phyloP scores from a whole-genome alignment of 305 asterid species.

The Nicotiana rustica region DNA sequence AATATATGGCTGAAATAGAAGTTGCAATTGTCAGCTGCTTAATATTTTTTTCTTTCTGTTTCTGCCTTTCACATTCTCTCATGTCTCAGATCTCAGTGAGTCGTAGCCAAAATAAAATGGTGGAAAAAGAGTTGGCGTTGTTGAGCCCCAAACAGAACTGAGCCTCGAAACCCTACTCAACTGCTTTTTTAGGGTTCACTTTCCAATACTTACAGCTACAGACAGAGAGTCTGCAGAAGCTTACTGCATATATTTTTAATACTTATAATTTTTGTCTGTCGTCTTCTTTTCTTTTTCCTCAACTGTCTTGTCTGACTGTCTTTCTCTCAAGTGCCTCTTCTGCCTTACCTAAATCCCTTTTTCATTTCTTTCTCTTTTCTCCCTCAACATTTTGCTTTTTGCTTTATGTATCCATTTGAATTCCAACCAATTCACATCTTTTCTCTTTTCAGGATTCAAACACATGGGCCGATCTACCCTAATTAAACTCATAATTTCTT shows the following conservation, averaged over 20 bases:
- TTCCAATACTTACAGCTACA: conserved; percentile 54
- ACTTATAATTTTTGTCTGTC: neutral
- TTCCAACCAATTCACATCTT: too few species aligned
- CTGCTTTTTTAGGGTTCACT: conserved; percentile 28
- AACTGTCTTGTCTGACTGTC: conserved; percentile 62
- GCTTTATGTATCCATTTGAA: too few species aligned
- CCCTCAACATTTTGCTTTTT: conserved; percentile 20
- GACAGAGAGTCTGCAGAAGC: conserved; percentile 45
- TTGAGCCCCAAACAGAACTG: conserved; percentile 32
- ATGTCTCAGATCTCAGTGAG: neutral
- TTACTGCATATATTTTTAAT: neutral
- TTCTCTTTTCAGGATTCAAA: too few species aligned
- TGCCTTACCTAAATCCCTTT: neutral
- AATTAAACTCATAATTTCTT: too few species aligned
- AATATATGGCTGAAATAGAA: conserved; percentile 48
- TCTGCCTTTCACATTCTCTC: conserved; percentile 33
- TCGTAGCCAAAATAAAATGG: neutral
- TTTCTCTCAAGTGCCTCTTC: conserved; percentile 44
- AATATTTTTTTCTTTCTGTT: neutral
- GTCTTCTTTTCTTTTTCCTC: conserved; percentile 32
- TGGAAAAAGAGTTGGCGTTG: neutral
- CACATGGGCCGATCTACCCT: too few species aligned
- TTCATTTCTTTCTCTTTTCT: neutral
- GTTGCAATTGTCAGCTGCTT: conserved; percentile 50
- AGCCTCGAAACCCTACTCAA: conserved; percentile 4